Evolutionary conservation across 1,139 yeast species (phyloP).

Genomic region (Magnusiomyces tetraspermus): DNA sequence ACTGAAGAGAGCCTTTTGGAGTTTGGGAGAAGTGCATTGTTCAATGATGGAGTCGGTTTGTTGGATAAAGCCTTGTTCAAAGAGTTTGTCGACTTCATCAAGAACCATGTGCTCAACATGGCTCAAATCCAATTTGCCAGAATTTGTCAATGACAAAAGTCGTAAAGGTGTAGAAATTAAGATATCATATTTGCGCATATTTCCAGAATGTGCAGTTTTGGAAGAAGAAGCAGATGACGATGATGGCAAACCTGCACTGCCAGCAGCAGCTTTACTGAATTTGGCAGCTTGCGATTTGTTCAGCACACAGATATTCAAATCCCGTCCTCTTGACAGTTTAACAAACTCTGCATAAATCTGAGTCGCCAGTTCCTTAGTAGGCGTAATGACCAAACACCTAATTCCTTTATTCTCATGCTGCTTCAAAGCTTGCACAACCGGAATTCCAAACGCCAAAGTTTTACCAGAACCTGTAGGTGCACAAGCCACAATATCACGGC

Average conservation of each 20-base stretch:
- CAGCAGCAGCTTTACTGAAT: slow-evolving; percentile 40
- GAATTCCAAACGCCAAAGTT: slow-evolving; percentile 92
- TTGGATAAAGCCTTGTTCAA: slow-evolving; percentile 81
- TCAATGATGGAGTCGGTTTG: slow-evolving; percentile 83
- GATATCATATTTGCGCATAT: slow-evolving; percentile 56
- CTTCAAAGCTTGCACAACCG: slow-evolving; percentile 50
- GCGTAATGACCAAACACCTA: slow-evolving; percentile 68
- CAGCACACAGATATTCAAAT: slow-evolving; percentile 55
- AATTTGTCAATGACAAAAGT: slow-evolving; percentile 66
- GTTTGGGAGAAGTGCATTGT: slow-evolving; percentile 46
- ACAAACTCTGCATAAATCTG: slow-evolving; percentile 72
- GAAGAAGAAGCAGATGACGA: too few relatives aligned
- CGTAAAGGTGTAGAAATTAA: slow-evolving; percentile 83
- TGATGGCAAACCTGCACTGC: slow-evolving; percentile 39
- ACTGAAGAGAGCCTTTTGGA: slow-evolving; percentile 68
- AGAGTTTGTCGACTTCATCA: slow-evolving; percentile 93
- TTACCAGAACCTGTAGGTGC: slow-evolving; percentile 99
- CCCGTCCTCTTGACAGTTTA: slow-evolving; percentile 42
- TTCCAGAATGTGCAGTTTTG: too few relatives aligned
- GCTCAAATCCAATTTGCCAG: slow-evolving; percentile 48
- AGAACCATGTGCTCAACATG: slow-evolving; percentile 65
- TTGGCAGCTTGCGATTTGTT: slow-evolving; percentile 71
- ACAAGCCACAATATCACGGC: slow-evolving; percentile 83
- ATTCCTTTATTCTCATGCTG: slow-evolving; percentile 37
- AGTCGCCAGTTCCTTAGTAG: slow-evolving; percentile 83